These are phyloP conservation scores for Gloeopeniophorella convolvens DNA, from an alignment of 768 basidiomycete species.

Conservation along the genomic window DNA sequence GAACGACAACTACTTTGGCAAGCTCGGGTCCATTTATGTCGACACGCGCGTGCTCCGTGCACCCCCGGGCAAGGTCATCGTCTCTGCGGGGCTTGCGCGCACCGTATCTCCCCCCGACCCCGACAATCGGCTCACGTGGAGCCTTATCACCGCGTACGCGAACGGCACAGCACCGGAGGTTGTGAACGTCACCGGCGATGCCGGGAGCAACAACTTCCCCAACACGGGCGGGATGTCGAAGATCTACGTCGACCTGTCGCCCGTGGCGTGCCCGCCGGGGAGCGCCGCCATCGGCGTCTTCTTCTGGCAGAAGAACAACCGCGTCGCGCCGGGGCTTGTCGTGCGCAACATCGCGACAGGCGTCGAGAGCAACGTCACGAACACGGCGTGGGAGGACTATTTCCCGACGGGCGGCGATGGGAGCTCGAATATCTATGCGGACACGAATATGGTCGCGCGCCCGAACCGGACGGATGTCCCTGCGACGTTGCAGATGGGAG, in stretches of 20 bases:
- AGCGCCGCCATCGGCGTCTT: not conserved
- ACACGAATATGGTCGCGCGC: not conserved
- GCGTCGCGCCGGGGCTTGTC: not conserved
- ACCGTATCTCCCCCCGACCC: not conserved
- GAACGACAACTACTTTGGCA: constrained; percentile 1
- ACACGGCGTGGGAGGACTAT: not conserved
- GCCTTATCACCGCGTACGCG: not conserved
- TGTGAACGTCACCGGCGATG: not conserved
- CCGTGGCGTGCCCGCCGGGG: not conserved
- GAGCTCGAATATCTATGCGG: not conserved
- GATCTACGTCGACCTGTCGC: not conserved
- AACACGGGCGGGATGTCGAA: not conserved
- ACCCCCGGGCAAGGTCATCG: not conserved
- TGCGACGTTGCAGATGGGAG: not conserved
- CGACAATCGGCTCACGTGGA: not conserved
- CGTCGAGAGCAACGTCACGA: not conserved
- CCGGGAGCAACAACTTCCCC: not conserved
- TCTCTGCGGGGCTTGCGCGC: not conserved
- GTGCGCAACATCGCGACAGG: not conserved
- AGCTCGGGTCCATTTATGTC: not conserved
- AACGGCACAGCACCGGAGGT: not conserved
- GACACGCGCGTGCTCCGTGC: not conserved
- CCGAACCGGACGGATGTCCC: not conserved
- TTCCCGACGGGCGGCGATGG: not conserved
- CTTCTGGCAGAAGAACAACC: not conserved